Base-by-base conservation (phyloP, 2,329 filamentous ascomycete genomes). In the Monilinia fructicola region DNA sequence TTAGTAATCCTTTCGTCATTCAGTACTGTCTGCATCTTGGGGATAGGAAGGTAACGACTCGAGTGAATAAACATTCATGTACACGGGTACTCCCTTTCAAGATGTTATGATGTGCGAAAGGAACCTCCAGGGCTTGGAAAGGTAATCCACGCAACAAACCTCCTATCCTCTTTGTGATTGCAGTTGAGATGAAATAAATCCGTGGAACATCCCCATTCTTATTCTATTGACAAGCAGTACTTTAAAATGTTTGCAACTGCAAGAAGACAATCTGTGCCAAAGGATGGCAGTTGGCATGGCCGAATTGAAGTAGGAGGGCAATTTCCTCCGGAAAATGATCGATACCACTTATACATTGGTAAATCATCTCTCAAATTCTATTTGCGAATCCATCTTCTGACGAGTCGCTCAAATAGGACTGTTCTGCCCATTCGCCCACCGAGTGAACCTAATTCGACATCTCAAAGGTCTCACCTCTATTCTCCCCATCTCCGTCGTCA, bases 391-490 rank as follows among this genome's bases (percentile, higher is more conserved):
- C 3, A 7, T 16, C 35, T 23, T 16, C 35, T 23, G 38, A 55
- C 66, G 54, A 54, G 31, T 38, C 3, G 23, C 62, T 18, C 53
- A 38, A 48, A 62, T 60, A 31, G 64, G 64, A 50, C 53, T 66
- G 7, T 62, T 67, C 28, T 69, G 69, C 53, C 65, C 65, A 5
- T 69, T 64, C 69, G 69, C 94, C 14, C 91, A 92, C 75, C 88
- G 94, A 54, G 90, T 92, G 0, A 83, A 97, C 71, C 96, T 98
- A 72, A 90, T 90, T 4, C 85, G 93, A 67, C 90, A 92, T 77
- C 84, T 98, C 74, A 98, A 98, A 82, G 93, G 93, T 0, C 83
- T 98, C 0, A 90, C 97, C 73, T 89, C 95, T 67, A 83, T 94
- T 71, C 67, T 69, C 46, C 67, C 63, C 21, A 60, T 69, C 31